Base-by-base conservation (phyloP, 2,329 filamentous ascomycete genomes). In the Hymenoscyphus fructigenus region DNA sequence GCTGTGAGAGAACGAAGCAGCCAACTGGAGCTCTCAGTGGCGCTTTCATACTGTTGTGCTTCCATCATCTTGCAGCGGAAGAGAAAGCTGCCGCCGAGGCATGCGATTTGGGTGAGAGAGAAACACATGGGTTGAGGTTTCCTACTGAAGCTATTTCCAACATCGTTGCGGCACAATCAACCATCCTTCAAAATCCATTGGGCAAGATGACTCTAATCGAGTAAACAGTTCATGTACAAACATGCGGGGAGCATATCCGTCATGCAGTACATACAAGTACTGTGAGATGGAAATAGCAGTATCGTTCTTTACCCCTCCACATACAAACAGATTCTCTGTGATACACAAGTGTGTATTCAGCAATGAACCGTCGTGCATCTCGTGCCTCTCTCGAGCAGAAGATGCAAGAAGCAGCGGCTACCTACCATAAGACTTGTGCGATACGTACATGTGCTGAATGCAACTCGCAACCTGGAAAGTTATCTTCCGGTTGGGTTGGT, bases 181-280 rank as follows among this genome's bases (percentile, higher is more conserved):
- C 36, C 36, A 53, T 53, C 20, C 26, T 57, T 36, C 55, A 17
- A 29, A 29, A 28, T 57, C 28, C 29, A 57, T 23, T 57, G 56
- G 56, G 20, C 28, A 58, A 58, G 56, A 57, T 34, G 28, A 32
- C n/a, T 57, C 56, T 20, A 15, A 23, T 38, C 20, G 56, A 34
- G 15, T 36, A 28, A 57, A 23, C 29, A n/a, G 17, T 58, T 58
- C 29, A 58, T 58, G 29, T 58, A 38, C 17, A 32, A 38, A 58
- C 29, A 58, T 58, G 56, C 17, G 56, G 56, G 56, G 56, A 34
- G 56, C 56, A 58, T 58, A 58, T 58, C 56, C 28, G 50, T 28
- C 56, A 32, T 57, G 29, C 56, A n/a, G 20, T 53, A 23, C 20
- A 20, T 53, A 53, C 47, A 23, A n/a, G 26, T 23, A 23, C 34